These are phyloP conservation scores for Zangia roseola DNA, from an alignment of 768 basidiomycete species.

Conservation along the genomic window DNA sequence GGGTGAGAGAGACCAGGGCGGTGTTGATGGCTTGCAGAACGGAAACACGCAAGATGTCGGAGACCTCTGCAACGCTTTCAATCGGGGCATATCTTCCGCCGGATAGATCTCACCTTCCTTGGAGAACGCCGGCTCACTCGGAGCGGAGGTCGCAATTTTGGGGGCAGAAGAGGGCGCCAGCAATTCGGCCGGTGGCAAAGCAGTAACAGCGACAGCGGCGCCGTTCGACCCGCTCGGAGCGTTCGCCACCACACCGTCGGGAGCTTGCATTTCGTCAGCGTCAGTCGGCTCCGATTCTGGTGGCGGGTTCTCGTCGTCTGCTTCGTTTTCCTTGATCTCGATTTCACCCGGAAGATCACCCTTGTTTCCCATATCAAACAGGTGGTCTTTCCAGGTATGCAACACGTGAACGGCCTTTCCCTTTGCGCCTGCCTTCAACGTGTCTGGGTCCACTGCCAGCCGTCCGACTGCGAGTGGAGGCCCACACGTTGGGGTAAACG, in stretches of 20 bases:
- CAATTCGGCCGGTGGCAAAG: slow-evolving; percentile 11
- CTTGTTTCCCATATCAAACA: slow-evolving; percentile 75
- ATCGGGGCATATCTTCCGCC: not conserved
- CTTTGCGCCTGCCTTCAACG: slow-evolving; percentile 51
- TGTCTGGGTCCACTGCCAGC: slow-evolving; percentile 57
- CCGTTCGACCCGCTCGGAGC: slow-evolving; percentile 27
- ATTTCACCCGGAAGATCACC: slow-evolving; percentile 49
- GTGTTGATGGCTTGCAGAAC: slow-evolving; percentile 66
- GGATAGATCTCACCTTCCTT: slow-evolving; percentile 28
- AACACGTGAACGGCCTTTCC: slow-evolving; percentile 76
- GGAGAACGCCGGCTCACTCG: slow-evolving; percentile 15
- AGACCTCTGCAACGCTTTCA: slow-evolving; percentile 21
- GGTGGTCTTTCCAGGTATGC: slow-evolving; percentile 74
- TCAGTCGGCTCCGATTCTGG: slow-evolving; percentile 8
- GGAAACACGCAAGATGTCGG: slow-evolving; percentile 51
- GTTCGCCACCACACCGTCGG: slow-evolving; percentile 4
- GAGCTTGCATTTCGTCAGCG: slow-evolving; percentile 3
- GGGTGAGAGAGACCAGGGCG: slow-evolving; percentile 43
- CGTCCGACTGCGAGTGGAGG: slow-evolving; percentile 75
- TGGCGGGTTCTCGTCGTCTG: slow-evolving; percentile 6
- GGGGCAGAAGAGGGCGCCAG: slow-evolving; percentile 1
- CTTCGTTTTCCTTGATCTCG: slow-evolving; percentile 21
- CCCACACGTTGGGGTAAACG: slow-evolving; percentile 26
- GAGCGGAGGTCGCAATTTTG: slow-evolving; percentile 5
- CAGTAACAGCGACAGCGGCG: slow-evolving; percentile 11